Conservation (phyloP, 441 rosid species). For the Gossypium schwendimanii region DNA sequence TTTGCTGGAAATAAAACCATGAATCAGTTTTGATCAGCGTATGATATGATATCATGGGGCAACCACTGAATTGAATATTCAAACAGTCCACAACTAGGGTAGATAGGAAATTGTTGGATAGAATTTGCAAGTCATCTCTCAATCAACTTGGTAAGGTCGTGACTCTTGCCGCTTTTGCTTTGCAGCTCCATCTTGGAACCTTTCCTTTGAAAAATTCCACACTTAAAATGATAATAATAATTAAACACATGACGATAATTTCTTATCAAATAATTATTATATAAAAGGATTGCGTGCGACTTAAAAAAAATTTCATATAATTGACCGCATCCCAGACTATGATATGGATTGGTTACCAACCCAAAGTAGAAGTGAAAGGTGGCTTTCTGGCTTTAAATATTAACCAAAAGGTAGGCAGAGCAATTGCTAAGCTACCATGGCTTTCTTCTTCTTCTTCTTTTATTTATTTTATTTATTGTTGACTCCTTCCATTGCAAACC, state of each 20-base stretch:
- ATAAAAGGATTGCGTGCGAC: constrained; percentile 1
- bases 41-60: background rate
- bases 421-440: background rate
- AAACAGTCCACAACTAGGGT: background rate
- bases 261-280: background rate
- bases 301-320: background rate
- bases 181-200: background rate
- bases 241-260: too few relatives aligned
- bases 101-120: background rate
- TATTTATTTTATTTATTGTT: too few relatives aligned
- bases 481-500: too few relatives aligned
- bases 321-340: background rate
- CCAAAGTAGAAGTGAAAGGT: background rate
- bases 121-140: background rate
- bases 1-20: background rate
- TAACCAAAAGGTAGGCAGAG: background rate
- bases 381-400: too few relatives aligned
- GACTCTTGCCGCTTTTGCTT: background rate
- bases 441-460: background rate
- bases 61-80: background rate
- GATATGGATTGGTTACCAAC: background rate
- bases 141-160: background rate
- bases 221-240: background rate
- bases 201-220: background rate
- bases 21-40: background rate